Evolutionary conservation across 805 yeast species (phyloP).

Genomic region (Saturnispora mendoncae): DNA sequence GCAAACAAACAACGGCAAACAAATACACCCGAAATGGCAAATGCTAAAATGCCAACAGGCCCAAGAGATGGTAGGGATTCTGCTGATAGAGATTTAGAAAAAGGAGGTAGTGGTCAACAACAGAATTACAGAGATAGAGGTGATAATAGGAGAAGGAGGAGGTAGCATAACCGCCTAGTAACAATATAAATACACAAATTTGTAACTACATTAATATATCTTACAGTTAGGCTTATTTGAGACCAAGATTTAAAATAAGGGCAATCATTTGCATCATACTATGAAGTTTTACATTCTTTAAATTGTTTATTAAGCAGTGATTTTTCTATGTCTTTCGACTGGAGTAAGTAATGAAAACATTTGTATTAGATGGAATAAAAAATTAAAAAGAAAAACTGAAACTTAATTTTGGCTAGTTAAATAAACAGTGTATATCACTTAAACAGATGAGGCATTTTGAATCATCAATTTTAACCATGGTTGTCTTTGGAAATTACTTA

Average conservation of each 20-base stretch:
- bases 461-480: slow-evolving; percentile 31
- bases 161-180: no score
- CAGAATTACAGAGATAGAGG: slow-evolving; percentile 14
- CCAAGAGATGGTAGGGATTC: slow-evolving; percentile 23
- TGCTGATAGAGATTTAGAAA: slow-evolving; percentile 14
- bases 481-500: slow-evolving; percentile 26
- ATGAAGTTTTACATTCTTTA: no score
- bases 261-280: no score
- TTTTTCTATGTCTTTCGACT: no score
- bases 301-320: no score
- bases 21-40: slow-evolving; percentile 20
- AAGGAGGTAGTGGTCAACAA: slow-evolving; percentile 7
- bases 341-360: no score
- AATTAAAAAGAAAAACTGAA: neutral
- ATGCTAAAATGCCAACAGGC: slow-evolving; percentile 13
- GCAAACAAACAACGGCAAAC: slow-evolving; percentile 9
- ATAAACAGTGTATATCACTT: neutral
- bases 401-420: neutral
- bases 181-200: no score
- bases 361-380: no score
- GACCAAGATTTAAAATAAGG: no score
- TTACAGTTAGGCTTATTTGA: no score
- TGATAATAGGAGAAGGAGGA: slow-evolving; percentile 11
- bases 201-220: no score
- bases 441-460: neutral